Conservation (phyloP, 2,329 filamentous ascomycete species). For the Cordyceps militaris region DNA sequence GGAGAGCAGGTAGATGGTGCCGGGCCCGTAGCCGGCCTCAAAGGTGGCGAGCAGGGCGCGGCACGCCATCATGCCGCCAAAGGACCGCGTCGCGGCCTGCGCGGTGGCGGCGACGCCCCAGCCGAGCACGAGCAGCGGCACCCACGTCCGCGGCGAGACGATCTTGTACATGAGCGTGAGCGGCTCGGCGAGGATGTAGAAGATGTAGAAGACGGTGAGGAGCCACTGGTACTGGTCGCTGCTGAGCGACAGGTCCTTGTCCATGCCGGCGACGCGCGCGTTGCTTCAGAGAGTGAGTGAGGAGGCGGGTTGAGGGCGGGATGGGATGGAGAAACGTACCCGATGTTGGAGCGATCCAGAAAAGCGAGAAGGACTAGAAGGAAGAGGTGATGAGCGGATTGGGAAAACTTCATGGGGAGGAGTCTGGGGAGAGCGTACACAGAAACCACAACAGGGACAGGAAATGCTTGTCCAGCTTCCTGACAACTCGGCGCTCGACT, state of each 20-base stretch:
- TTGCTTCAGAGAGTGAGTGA: conserved; percentile 14
- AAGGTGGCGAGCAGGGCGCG: conserved; percentile 23
- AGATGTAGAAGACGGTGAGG: conserved; percentile 22
- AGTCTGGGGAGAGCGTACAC: background rate
- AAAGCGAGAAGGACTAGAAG: conserved; percentile 7
- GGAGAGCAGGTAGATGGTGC: conserved; percentile 25
- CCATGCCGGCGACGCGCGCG: conserved; percentile 20
- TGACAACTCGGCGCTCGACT: background rate
- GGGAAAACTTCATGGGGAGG: background rate
- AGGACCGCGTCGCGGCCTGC: conserved; percentile 17
- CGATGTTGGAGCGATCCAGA: conserved; percentile 12
- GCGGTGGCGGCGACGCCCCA: conserved; percentile 19
- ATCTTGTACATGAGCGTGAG: conserved; percentile 20
- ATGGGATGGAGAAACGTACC: background rate
- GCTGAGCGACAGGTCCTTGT: conserved; percentile 16
- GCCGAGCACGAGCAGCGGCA: conserved; percentile 18
- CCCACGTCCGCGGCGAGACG: conserved; percentile 19
- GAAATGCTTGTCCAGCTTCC: conserved; percentile 8
- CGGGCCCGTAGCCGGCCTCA: conserved; percentile 23
- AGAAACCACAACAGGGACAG: conserved; percentile 7
- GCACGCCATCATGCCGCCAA: conserved; percentile 18
- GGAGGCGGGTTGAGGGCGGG: background rate
- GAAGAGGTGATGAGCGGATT: background rate
- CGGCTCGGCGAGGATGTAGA: conserved; percentile 21
- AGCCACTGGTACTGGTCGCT: conserved; percentile 20